phyloP scores from a whole-genome alignment of 225 moss, liverwort and hornwort genomes.

The Ulota crispa region DNA sequence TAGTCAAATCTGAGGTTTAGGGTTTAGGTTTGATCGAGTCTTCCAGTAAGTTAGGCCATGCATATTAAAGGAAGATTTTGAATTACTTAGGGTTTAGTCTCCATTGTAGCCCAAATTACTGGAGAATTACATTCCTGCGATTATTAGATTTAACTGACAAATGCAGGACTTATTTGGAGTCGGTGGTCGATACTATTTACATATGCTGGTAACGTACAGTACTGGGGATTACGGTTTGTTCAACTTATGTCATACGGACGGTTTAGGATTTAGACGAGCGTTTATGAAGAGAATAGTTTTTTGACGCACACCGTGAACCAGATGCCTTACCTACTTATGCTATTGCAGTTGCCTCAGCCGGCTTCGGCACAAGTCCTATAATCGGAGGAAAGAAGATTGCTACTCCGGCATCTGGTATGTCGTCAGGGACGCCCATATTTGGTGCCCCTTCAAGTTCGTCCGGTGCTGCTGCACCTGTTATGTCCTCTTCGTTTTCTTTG shows the following conservation, averaged over 20 bases:
- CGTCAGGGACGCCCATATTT: conserved; percentile 32
- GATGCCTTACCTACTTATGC: background rate
- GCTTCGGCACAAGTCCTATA: conserved; percentile 25
- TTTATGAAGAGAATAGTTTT: background rate
- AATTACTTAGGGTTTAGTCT: conserved; percentile 13
- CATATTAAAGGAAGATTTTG: background rate
- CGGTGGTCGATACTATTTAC: background rate
- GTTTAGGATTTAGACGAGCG: background rate
- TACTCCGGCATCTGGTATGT: conserved; percentile 35
- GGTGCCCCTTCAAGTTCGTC: conserved; percentile 37
- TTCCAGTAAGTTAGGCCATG: background rate
- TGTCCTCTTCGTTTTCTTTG: conserved; percentile 27
- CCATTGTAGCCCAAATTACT: background rate
- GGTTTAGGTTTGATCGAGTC: background rate
- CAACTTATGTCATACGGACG: background rate
- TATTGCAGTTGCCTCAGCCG: conserved; percentile 34
- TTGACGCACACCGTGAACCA: background rate
- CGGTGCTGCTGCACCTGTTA: conserved; percentile 18
- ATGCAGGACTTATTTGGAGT: background rate
- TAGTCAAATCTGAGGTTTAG: background rate
- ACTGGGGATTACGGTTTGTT: background rate
- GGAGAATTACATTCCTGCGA: background rate
- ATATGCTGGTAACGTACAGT: background rate
- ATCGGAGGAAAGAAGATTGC: conserved; percentile 40
- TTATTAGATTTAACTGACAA: background rate